Base-by-base conservation (phyloP, 2,329 filamentous ascomycete species). In the Phyllosticta capitalensis region DNA sequence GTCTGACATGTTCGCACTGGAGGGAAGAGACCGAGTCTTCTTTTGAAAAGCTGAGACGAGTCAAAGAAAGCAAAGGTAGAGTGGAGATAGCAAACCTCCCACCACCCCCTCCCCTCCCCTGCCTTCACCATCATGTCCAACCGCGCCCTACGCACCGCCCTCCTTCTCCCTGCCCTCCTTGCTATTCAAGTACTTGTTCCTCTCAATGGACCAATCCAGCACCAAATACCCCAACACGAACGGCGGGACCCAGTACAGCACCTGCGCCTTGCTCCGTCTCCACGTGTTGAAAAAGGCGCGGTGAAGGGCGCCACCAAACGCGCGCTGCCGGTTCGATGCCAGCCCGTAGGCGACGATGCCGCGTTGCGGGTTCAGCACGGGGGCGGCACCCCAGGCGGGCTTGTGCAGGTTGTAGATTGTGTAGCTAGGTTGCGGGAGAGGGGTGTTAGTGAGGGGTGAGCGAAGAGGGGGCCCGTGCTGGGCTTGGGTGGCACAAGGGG, bases 211-310 rank as follows among this genome's bases (percentile, higher is more conserved):
- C 94, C 94, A 99, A 73, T 88, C 78, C 87, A 97, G 89, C 66
- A 84, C 72, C 72, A 85, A 84, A 80, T 97, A 99, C 66, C 83
- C 91, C 66, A 81, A 75, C 64, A 94, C 68, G 67, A 96, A 78
- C 38, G 92, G 88, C 61, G 94, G 89, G 22, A 86, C 82, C 76
- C 92, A 85, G 83, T 92, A 99, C 67, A 97, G 85, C 67, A 95
- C 84, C 81, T 97, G 94, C 67, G 81, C 76, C 73, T 85, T 86
- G 77, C 87, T 88, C 70, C 94, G 86, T 75, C 94, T 87, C 83
- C 88, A 95, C 68, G 85, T 87, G 84, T 99, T 99, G 87, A 97
- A 97, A 79, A 97, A 78, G 70, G 92, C 92, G 66, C 87, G 88
- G 75, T 92, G 79, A 64, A 81, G 75, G 62, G 87, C 79, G 68